Base-by-base conservation (phyloP, 2,329 filamentous ascomycete genomes). In the Aspergillus neotritici region DNA sequence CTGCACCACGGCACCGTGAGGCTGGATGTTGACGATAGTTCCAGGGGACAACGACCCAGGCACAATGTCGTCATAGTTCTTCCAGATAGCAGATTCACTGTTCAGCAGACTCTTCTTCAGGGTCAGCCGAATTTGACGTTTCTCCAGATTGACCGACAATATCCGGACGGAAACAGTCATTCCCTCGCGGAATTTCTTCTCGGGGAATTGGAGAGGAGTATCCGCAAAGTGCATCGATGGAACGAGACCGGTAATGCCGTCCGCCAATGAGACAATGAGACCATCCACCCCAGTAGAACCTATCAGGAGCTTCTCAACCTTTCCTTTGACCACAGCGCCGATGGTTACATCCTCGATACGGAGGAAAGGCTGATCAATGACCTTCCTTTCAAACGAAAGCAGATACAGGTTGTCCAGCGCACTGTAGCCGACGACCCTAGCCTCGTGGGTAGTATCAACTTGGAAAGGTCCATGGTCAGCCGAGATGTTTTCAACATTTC, bases 21-120 rank as follows among this genome's bases (percentile, higher is more conserved):
- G 69, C 44, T 88, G 74, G 9, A 98, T 74, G 51, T 86, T 94
- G 53, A 94, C 77, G 51, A 98, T 84, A 1, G 89, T 96, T 45
- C 91, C 93, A 6, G 86, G 86, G 29, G 85, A 83, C 57, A 91
- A 86, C 64, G 84, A 79, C 9, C 88, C 89, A 41, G 85, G 76
- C 10, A 75, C 70, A 15, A 94, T 80, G 35, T 84, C 78, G n/a
- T 82, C 76, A 58, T 89, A 94, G 11, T 82, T 79, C 52, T 84
- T 81, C 74, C 94, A 85, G 8, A 87, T 77, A n/a, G 82, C 73
- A 1, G 82, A 78, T 43, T 96, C 90, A 0, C 87, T 93, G 67
- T 96, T 94, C 53, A 98, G 80, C 13, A 98, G 74, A 1, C 87
- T 87, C 72, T 97, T 98, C 74, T 97, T 98, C 54, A 98, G 66